A percentile compares a stretch with the other conserved stretches of the same genome.
phyloP scores from a whole-genome alignment of 805 yeast species.

The Metschnikowia shivogae region DNA sequence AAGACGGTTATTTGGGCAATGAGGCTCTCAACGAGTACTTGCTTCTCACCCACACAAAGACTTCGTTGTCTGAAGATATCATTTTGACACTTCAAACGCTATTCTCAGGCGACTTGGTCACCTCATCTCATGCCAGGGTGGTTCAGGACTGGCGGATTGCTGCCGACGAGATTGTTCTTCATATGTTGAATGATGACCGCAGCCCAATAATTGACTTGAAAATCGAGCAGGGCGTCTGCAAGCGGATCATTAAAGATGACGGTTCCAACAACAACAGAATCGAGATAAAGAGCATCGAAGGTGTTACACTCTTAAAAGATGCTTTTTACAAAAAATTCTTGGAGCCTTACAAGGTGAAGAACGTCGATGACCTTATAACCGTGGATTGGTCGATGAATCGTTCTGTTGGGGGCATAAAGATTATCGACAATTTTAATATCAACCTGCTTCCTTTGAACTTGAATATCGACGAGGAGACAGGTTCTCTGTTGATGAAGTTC shows the following conservation, averaged over 20 bases:
- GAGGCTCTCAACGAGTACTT: slow-evolving; percentile 43
- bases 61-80: slow-evolving; percentile 31
- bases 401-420: slow-evolving; percentile 39
- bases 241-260: slow-evolving; percentile 33
- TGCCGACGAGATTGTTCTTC: slow-evolving; percentile 39
- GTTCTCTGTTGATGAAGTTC: slow-evolving; percentile 34
- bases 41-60: slow-evolving; percentile 32
- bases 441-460: slow-evolving; percentile 35
- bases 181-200: slow-evolving; percentile 39
- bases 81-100: slow-evolving; percentile 35
- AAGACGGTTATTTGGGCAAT: slow-evolving; percentile 43
- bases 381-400: slow-evolving; percentile 42
- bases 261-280: slow-evolving; percentile 38
- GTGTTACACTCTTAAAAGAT: slow-evolving; percentile 29
- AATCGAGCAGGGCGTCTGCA: slow-evolving; percentile 31
- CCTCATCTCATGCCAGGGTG: slow-evolving; percentile 15
- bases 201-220: slow-evolving; percentile 37
- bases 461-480: slow-evolving; percentile 37
- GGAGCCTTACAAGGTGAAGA: slow-evolving; percentile 22
- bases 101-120: slow-evolving; percentile 30
- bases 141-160: slow-evolving; percentile 33
- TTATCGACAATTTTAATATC: slow-evolving; percentile 37
- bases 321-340: slow-evolving; percentile 32
- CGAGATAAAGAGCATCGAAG: slow-evolving; percentile 36
- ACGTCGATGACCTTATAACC: slow-evolving; percentile 21